phyloP scores from a whole-genome alignment of 768 basidiomycete genomes.

The Tephrocybe rancida region DNA sequence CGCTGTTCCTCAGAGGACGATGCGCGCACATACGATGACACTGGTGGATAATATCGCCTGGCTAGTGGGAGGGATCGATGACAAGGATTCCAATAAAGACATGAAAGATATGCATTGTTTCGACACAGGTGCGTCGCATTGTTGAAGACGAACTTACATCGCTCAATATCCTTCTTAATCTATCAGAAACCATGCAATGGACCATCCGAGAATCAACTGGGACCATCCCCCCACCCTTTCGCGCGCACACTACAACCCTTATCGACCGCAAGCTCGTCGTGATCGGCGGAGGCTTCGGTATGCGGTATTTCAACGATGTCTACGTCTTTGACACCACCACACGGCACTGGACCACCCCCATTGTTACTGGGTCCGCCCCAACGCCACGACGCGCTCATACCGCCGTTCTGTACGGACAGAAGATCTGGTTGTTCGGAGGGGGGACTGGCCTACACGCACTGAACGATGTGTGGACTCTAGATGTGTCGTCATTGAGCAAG shows the following conservation, averaged over 20 bases:
- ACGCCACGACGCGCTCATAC: constrained; percentile 87
- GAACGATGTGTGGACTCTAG: constrained; percentile 89
- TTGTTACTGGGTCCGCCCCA: constrained; percentile 43
- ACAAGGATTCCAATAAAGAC: constrained; percentile 71
- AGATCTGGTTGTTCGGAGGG: constrained; percentile 90
- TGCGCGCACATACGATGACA: constrained; percentile 85
- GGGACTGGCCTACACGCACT: constrained; percentile 90
- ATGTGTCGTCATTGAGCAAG: constrained; percentile 44
- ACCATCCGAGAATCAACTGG: constrained; percentile 74
- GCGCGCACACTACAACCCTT: constrained; percentile 87
- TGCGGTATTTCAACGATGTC: constrained; percentile 80
- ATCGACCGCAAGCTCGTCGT: constrained; percentile 81
- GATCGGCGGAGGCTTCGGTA: constrained; percentile 86
- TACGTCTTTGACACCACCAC: constrained; percentile 81
- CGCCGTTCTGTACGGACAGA: constrained; percentile 68
- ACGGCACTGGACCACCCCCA: constrained; percentile 65
- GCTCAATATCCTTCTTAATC: not conserved
- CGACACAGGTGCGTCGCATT: constrained; percentile 63
- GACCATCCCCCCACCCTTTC: constrained; percentile 78
- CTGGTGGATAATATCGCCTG: constrained; percentile 83
- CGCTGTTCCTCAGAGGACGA: constrained; percentile 58
- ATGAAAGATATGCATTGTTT: constrained; percentile 83
- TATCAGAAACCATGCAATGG: constrained; percentile 88
- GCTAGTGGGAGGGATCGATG: constrained; percentile 91
- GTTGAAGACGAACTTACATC: not conserved